Evolutionary conservation across 2,329 filamentous ascomycete species (phyloP).

Genomic region (Talaromyces sp.): DNA sequence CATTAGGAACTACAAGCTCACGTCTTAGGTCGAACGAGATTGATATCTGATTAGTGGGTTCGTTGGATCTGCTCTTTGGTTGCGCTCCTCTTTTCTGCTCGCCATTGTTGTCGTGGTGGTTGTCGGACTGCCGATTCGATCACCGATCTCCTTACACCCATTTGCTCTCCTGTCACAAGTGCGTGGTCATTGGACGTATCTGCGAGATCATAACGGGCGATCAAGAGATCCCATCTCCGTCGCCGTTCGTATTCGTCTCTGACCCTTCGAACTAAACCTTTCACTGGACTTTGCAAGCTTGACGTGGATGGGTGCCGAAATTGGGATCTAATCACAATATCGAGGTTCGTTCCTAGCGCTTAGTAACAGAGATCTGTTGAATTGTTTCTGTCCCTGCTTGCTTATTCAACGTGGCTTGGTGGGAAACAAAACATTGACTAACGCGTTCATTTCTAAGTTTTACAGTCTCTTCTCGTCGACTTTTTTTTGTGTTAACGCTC

Average conservation of each 20-base stretch:
- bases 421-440: neutral
- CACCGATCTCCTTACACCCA: neutral
- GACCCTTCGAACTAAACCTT: neutral
- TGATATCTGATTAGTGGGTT: constrained; percentile 1
- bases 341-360: constrained; percentile 30
- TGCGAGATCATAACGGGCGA: neutral
- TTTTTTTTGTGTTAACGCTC: neutral
- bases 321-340: constrained; percentile 36
- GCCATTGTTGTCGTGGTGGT: neutral
- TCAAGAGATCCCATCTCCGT: neutral
- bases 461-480: neutral
- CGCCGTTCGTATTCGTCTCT: neutral
- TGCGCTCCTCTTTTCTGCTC: neutral
- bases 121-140: constrained; percentile 2
- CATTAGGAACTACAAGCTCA: neutral
- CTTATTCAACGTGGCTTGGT: neutral
- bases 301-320: constrained; percentile 36
- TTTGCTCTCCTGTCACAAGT: neutral
- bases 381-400: neutral
- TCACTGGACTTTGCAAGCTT: neutral
- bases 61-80: neutral
- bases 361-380: neutral
- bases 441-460: neutral
- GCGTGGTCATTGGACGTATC: neutral
- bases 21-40: neutral